phyloP scores from a whole-genome alignment of 176 grass and related monocot species.

The Eremochloa ophiuroides region DNA sequence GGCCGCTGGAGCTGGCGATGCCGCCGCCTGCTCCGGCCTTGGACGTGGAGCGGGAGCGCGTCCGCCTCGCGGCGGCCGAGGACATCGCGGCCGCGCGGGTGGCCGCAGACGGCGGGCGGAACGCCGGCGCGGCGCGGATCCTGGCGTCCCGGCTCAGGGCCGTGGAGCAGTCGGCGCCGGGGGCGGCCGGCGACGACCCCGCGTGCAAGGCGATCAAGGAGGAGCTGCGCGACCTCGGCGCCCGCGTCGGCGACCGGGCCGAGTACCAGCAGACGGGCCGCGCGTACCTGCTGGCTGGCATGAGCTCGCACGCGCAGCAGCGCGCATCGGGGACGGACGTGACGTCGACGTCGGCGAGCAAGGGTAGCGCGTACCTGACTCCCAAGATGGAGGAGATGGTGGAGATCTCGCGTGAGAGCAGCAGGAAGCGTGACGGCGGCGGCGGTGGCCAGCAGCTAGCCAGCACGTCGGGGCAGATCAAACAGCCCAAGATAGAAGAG shows the following conservation, averaged over 20 bases:
- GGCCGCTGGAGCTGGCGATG: background rate
- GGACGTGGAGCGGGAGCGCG: background rate
- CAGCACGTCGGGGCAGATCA: background rate
- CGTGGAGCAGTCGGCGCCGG: background rate
- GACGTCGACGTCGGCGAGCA: background rate
- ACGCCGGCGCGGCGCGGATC: conserved; percentile 24
- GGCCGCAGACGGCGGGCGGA: conserved; percentile 22
- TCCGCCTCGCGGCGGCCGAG: conserved; percentile 27
- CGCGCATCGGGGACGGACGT: background rate
- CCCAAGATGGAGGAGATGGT: conserved; percentile 13
- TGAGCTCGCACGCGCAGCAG: conserved; percentile 39
- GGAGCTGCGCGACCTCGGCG: background rate
- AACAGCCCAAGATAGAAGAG: background rate
- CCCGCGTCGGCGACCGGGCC: background rate
- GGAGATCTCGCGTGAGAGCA: background rate
- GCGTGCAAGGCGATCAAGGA: background rate
- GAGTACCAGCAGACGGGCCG: conserved; percentile 13
- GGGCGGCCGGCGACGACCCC: background rate
- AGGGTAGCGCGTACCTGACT: background rate
- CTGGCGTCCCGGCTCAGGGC: conserved; percentile 8
- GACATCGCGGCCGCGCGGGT: conserved; percentile 30
- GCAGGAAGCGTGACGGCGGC: background rate
- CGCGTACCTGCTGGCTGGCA: conserved; percentile 32
- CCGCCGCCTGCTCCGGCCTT: background rate
- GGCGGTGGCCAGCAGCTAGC: background rate